Evolutionary conservation across 257 asterid genomes (phyloP), one percentile per base, ranked within the genome.

Genomic region (Apocynum venetum): DNA sequence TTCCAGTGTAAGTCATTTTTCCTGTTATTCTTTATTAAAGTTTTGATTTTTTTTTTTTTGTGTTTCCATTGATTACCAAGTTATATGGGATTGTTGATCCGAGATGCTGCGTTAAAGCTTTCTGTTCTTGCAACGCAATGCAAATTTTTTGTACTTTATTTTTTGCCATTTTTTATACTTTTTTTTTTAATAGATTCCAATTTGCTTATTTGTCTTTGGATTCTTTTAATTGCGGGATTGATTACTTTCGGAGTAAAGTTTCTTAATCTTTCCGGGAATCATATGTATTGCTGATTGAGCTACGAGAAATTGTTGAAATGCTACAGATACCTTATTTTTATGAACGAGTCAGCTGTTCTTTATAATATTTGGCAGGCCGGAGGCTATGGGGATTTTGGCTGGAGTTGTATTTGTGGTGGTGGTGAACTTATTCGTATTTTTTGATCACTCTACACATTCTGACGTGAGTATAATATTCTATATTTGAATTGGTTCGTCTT

Each of bases 331-430:
- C 25, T 15, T 66, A 15, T 40, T 2, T 17, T 31, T 15, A 40
- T 35, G 14, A 61, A 38, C 35, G 69, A 64, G 8, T 12, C 20
- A 64, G 70, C 11, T 63, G 69, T 64, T 31, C 68, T 63, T 31
- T 63, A 31, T 38, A 13, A 64, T 25, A 11, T 52, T 72, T 40
- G 80, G 86, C 98, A 94, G 98, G 87, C 98, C 98, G 52, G 98
- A 94, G 79, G 93, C 98, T 1, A 80, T 94, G 89, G 98, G 98
- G 41, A 91, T 94, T 69, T 94, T 91, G 38, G 91, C 93, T 72
- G 97, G 94, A 77, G 86, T 85, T 48, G 91, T 94, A 65, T 94
- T 92, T 81, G 91, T 94, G 60, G 97, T 91, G 11, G 87, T 91
- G 79, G 85, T 93, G 40, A 94, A 92, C 81, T 85, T 94, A 85